A percentile compares a stretch with the other conserved stretches of the same genome.
These are phyloP conservation scores for Xanthoconium purpureum DNA, from an alignment of 768 basidiomycete genomes.

Conservation along the genomic window DNA sequence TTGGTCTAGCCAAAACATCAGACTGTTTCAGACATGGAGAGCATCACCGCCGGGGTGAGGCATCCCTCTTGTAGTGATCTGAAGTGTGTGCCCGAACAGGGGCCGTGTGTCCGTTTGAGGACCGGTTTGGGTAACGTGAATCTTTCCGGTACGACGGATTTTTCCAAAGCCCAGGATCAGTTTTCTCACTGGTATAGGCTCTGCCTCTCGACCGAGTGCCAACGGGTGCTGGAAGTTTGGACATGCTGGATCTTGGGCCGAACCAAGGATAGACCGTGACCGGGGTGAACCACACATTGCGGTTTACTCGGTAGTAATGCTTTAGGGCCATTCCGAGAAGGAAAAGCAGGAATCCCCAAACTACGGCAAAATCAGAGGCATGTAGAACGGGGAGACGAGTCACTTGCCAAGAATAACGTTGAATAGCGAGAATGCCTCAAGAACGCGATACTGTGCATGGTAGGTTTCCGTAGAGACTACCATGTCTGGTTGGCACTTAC, in stretches of 20 bases:
- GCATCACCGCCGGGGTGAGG: constrained; percentile 45
- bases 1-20: constrained; percentile 12
- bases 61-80: constrained; percentile 40
- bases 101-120: constrained; percentile 18
- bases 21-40: constrained; percentile 2
- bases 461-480: constrained; percentile 82
- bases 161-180: constrained; percentile 20
- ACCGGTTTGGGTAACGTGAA: constrained; percentile 19
- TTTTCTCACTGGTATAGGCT: constrained; percentile 29
- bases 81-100: constrained; percentile 28
- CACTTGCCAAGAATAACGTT: constrained; percentile 67
- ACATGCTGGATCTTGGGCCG: constrained; percentile 36
- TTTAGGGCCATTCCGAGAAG: constrained; percentile 43
- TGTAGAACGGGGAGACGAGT: not conserved
- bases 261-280: constrained; percentile 77
- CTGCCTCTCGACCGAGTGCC: constrained; percentile 37
- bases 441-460: constrained; percentile 84
- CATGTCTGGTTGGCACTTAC: constrained; percentile 1
- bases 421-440: constrained; percentile 77
- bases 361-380: constrained; percentile 32
- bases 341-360: constrained; percentile 46
- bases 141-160: constrained; percentile 19
- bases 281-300: constrained; percentile 63
- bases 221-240: constrained; percentile 43
- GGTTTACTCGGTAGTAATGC: constrained; percentile 42